Percentiles rank a stretch among this genome's conserved stretches.
Conservation (phyloP, 805 yeast species). For the Aciculoconidium aculeatum region DNA sequence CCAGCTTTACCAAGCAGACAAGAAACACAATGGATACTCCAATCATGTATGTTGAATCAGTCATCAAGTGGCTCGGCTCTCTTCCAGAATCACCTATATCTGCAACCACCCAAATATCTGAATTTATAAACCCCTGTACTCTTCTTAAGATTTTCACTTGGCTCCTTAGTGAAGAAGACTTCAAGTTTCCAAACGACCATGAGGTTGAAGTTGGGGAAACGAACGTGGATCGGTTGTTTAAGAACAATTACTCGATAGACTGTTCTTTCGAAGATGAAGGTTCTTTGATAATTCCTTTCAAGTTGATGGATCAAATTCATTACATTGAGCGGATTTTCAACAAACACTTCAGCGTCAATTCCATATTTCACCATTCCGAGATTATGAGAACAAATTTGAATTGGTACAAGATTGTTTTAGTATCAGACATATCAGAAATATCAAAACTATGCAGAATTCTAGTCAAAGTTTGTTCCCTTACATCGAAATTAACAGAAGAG, state of each 20-base stretch:
- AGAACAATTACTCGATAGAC: slow-evolving; percentile 5
- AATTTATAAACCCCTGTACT: slow-evolving; percentile 11
- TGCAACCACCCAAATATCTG: slow-evolving; percentile 1
- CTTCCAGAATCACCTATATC: slow-evolving; percentile 16
- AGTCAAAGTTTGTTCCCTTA: too few relatives aligned
- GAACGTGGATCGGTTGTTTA: neutral
- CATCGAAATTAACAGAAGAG: too few relatives aligned
- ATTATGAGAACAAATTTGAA: slow-evolving; percentile 8
- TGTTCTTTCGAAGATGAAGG: slow-evolving; percentile 5
- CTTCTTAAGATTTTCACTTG: slow-evolving; percentile 10
- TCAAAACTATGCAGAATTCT: slow-evolving; percentile 13
- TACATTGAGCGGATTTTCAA: slow-evolving; percentile 4
- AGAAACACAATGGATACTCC: too few relatives aligned
- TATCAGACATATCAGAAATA: slow-evolving; percentile 12
- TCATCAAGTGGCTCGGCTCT: slow-evolving; percentile 19
- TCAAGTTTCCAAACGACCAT: slow-evolving; percentile 1
- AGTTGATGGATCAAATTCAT: slow-evolving; percentile 5
- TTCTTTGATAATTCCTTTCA: slow-evolving; percentile 2
- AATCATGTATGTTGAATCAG: slow-evolving; percentile 9
- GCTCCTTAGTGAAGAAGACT: slow-evolving; percentile 14
- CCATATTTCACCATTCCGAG: neutral
- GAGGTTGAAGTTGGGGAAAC: neutral
- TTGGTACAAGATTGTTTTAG: slow-evolving; percentile 10
- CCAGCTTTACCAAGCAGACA: too few relatives aligned
- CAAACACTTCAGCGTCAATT: slow-evolving; percentile 2